These are phyloP conservation scores for Lentinula raphanica DNA, from an alignment of 768 basidiomycete genomes.

Conservation along the genomic window DNA sequence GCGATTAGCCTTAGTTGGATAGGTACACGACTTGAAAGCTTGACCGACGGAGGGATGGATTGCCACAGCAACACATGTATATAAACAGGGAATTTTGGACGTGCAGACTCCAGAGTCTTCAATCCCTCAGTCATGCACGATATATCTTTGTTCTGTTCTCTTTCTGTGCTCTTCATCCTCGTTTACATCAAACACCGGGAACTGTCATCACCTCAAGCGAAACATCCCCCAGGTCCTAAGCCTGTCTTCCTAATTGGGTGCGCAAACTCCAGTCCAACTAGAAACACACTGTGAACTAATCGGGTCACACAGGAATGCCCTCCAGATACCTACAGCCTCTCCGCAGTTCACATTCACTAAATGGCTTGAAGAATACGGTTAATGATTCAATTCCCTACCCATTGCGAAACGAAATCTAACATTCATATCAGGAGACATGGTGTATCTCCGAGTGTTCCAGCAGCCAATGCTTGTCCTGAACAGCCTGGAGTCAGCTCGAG, in stretches of 20 bases:
- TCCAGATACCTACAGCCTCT: slow-evolving; percentile 1
- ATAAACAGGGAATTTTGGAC: not conserved
- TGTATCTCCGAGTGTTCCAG: slow-evolving; percentile 36
- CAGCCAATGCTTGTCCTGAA: slow-evolving; percentile 48
- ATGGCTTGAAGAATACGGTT: slow-evolving; percentile 4
- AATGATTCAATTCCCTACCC: not conserved
- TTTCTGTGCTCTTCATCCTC: not conserved
- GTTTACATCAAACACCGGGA: not conserved
- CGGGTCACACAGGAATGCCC: not conserved
- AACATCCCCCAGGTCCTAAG: slow-evolving; percentile 2
- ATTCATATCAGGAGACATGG: slow-evolving; percentile 33
- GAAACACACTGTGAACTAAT: not conserved
- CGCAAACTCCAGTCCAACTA: not conserved
- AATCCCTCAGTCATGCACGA: not conserved
- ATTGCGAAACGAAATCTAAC: not conserved
- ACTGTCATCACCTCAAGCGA: not conserved
- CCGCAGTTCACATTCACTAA: not conserved
- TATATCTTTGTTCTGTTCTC: not conserved
- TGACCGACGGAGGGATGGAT: not conserved
- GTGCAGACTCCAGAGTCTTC: not conserved
- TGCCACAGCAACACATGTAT: not conserved
- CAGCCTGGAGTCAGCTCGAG: slow-evolving; percentile 36
- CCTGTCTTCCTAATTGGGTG: not conserved
- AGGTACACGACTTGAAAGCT: not conserved
- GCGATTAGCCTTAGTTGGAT: not conserved